Evolutionary conservation across 495 filamentous ascomycete genomes (phyloP).

Genomic region (Penicillium nucicola): DNA sequence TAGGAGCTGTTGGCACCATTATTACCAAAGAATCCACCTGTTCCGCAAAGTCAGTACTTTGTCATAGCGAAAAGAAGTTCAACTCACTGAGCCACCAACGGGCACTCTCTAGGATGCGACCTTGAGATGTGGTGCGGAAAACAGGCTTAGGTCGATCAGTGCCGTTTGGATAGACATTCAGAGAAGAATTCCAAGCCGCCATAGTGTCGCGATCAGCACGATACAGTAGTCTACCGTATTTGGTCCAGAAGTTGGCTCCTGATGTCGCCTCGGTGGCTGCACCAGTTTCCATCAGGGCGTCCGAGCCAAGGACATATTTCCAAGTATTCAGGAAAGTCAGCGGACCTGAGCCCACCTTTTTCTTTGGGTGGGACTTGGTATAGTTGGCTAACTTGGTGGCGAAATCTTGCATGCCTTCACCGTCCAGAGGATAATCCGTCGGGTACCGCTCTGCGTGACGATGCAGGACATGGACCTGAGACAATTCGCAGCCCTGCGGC

Average conservation of each 20-base stretch:
- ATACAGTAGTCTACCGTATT: conserved; percentile 49
- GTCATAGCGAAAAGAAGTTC: not conserved
- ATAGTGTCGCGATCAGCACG: conserved; percentile 38
- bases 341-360: conserved; percentile 38
- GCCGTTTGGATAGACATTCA: conserved; percentile 42
- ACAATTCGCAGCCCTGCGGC: conserved; percentile 50
- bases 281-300: conserved; percentile 44
- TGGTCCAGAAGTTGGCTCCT: conserved; percentile 49
- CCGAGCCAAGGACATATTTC: conserved; percentile 41
- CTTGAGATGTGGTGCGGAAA: conserved; percentile 48
- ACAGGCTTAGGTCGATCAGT: conserved; percentile 42
- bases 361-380: conserved; percentile 27
- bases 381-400: conserved; percentile 46
- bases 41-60: conserved; percentile 1
- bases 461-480: conserved; percentile 49
- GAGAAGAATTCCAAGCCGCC: conserved; percentile 39
- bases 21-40: conserved; percentile 40
- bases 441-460: conserved; percentile 53
- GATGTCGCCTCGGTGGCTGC: conserved; percentile 49
- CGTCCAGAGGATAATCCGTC: conserved; percentile 37
- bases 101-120: conserved; percentile 47
- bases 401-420: conserved; percentile 43
- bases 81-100: conserved; percentile 40
- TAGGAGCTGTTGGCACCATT: conserved; percentile 37
- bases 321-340: conserved; percentile 49